Evolutionary conservation across 2,329 filamentous ascomycete species (phyloP).

Genomic region (Fusarium agapanthi): DNA sequence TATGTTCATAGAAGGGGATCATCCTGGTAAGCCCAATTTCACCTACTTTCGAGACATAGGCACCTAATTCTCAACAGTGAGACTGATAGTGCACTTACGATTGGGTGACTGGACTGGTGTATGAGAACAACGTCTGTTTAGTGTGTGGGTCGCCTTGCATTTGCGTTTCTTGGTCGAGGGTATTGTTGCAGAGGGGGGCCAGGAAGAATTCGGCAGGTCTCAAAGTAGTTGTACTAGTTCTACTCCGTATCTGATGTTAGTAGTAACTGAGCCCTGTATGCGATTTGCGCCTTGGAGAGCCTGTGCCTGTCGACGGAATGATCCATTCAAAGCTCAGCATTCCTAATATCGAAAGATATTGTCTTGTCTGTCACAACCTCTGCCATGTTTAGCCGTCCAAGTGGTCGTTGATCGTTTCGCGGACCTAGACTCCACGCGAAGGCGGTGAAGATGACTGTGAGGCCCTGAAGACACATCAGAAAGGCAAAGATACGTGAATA

Average conservation of each 20-base stretch:
- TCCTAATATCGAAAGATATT: rapidly evolving
- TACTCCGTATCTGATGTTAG: neutral
- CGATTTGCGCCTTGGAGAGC: rapidly evolving
- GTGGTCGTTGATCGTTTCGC: neutral
- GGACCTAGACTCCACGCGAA: too few relatives aligned
- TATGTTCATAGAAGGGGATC: neutral
- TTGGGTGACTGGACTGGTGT: neutral
- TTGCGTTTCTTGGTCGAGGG: neutral
- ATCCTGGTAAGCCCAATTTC: neutral
- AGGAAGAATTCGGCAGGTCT: neutral
- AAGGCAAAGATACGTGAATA: too few relatives aligned
- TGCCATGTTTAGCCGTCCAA: neutral
- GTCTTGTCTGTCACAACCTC: rapidly evolving
- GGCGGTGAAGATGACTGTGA: neutral
- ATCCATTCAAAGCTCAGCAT: neutral
- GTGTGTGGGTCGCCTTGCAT: neutral
- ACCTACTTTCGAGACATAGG: neutral
- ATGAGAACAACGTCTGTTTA: neutral
- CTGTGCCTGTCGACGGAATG: neutral
- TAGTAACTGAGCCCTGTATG: neutral
- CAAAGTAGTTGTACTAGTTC: neutral
- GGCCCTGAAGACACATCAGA: too few relatives aligned
- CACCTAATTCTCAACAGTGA: neutral
- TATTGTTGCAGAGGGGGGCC: too few relatives aligned
- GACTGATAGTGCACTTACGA: too few relatives aligned